Percentiles rank a stretch among this genome's conserved stretches.
Evolutionary conservation across 1,284 basidiomycete genomes (phyloP).

Genomic region (Ustilago cynodontis): DNA sequence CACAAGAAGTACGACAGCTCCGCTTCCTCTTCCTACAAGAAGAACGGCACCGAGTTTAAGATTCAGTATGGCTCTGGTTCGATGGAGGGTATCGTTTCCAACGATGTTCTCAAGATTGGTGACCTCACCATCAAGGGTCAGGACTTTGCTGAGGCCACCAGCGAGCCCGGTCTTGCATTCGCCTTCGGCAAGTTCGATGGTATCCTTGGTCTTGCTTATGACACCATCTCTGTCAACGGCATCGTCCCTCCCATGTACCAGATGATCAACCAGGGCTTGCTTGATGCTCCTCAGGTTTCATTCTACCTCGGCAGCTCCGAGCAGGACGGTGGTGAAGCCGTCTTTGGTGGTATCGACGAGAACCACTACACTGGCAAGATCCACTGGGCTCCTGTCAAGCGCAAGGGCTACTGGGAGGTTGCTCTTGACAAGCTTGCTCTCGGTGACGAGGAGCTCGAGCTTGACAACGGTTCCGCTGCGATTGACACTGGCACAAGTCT

Average conservation of each 20-base stretch:
- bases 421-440: constrained; percentile 71
- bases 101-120: constrained; percentile 84
- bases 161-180: constrained; percentile 96
- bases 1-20: constrained; percentile 91
- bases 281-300: constrained; percentile 89
- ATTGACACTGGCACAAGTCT: constrained; percentile 85
- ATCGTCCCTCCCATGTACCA: constrained; percentile 95
- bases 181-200: constrained; percentile 92
- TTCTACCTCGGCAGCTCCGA: constrained; percentile 93
- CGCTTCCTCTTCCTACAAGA: constrained; percentile 87
- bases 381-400: constrained; percentile 88
- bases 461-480: constrained; percentile 86
- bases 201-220: constrained; percentile 93
- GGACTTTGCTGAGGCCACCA: constrained; percentile 95
- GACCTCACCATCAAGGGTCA: constrained; percentile 83
- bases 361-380: constrained; percentile 85
- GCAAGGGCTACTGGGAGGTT: constrained; percentile 92
- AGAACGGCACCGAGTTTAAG: constrained; percentile 89
- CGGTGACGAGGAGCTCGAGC: constrained; percentile 81
- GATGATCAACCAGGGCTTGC: constrained; percentile 86
- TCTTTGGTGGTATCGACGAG: constrained; percentile 91
- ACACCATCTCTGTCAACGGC: constrained; percentile 95
- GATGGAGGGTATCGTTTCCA: constrained; percentile 95
- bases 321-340: constrained; percentile 88
- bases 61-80: constrained; percentile 98